Base-by-base conservation (phyloP, 208 protist species). In the Trypanosoma mega region DNA sequence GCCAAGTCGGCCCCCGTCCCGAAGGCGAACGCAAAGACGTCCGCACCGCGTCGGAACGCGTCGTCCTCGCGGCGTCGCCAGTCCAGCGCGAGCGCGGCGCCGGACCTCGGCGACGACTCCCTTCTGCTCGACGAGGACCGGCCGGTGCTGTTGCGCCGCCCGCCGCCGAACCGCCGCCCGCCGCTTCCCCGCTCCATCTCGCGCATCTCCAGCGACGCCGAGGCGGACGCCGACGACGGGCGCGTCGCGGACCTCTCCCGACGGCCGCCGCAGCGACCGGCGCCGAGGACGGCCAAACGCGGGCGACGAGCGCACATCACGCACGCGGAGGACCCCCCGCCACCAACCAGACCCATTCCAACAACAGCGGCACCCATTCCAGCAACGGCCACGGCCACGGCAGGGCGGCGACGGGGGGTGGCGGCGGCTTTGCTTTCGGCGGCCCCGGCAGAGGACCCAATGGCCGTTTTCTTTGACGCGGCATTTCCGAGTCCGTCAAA, bases 401-500 rank as follows among this genome's bases (percentile, higher is more conserved):
- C n/a, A n/a, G n/a, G n/a, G n/a, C n/a, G n/a, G n/a, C n/a, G n/a
- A n/a, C n/a, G n/a, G n/a, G n/a, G n/a, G n/a, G n/a, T n/a, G 16
- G 37, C n/a, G n/a, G 14, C n/a, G n/a, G n/a, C n/a, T 14, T n/a
- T 44, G 26, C 23, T 6, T 11, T 6, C 45, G 8, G 21, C 45
- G 21, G 45, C 45, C 45, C 23, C 45, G 21, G 45, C 68, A 2
- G 74, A 75, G 55, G 84, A 94, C 57, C 87, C 87, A 34, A 92
- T 94, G 87, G 78, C 81, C 11, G 80, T 94, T 26, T 92, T 94
- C 59, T 91, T 90, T 50, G 68, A 86, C 33, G 87, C 82, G 2
- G 82, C 76, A 37, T 94, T 94, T 53, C 83, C 84, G 4, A 92
- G 84, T 43, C 87, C 87, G 0, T 87, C 79, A 16, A 90, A 94